These are phyloP conservation scores for Pseudocercospora pini-densiflorae DNA, from an alignment of 2,329 filamentous ascomycete genomes.

Conservation along the genomic window DNA sequence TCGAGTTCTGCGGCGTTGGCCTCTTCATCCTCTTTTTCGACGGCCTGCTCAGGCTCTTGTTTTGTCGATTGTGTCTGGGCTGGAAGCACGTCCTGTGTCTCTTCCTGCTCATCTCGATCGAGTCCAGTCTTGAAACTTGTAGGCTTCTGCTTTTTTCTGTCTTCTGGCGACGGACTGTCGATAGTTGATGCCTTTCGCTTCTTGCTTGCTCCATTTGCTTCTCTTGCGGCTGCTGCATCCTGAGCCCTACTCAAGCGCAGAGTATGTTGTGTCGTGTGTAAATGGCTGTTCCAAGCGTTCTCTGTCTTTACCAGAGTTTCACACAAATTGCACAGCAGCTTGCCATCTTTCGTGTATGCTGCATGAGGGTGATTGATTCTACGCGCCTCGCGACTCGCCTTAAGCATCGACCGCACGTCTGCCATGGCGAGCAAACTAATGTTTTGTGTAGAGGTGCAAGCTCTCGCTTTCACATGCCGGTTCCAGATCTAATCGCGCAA, in stretches of 20 bases:
- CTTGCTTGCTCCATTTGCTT: conserved; percentile 42
- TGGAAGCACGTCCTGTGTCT: conserved; percentile 31
- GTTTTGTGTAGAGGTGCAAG: background rate
- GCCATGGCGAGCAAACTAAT: conserved; percentile 61
- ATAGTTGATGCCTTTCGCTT: conserved; percentile 57
- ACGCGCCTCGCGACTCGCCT: conserved; percentile 75
- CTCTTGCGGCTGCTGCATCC: conserved; percentile 38
- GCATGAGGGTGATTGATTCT: conserved; percentile 73
- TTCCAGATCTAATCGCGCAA: background rate
- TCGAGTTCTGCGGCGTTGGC: conserved; percentile 54
- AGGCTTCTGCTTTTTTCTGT: conserved; percentile 30
- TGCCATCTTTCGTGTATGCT: conserved; percentile 69
- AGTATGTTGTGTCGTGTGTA: conserved; percentile 55
- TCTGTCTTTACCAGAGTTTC: conserved; percentile 68
- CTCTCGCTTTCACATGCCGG: background rate
- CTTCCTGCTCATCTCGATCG: conserved; percentile 37
- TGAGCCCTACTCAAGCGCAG: conserved; percentile 40
- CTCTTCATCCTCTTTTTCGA: conserved; percentile 15
- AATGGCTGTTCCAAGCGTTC: conserved; percentile 68
- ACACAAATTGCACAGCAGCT: conserved; percentile 70
- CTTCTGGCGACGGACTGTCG: conserved; percentile 21
- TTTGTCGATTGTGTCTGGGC: background rate
- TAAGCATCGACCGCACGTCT: conserved; percentile 78
- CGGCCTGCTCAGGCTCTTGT: background rate
- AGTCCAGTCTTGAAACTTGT: conserved; percentile 8